A percentile compares a stretch with the other conserved stretches of the same genome.
These are phyloP conservation scores for Angomonas ambiguus DNA, from an alignment of 208 protist genomes.

Conservation along the genomic window DNA sequence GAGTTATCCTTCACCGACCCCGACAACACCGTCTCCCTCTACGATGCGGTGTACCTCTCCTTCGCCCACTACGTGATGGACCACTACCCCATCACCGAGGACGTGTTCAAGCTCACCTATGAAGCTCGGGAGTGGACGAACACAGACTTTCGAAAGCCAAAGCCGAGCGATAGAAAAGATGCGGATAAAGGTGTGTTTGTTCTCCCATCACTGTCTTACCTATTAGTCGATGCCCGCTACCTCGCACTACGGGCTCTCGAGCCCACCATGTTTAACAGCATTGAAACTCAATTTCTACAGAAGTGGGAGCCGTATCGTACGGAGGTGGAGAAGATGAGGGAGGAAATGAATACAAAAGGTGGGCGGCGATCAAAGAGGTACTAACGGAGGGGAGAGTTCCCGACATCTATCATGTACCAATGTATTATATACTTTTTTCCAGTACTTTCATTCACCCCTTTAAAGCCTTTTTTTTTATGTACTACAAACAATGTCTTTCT, in stretches of 20 bases:
- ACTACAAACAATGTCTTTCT: too few relatives aligned
- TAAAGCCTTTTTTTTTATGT: background rate
- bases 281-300: constrained; percentile 68
- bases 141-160: constrained; percentile 18
- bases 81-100: constrained; percentile 42
- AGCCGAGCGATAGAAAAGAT: constrained; percentile 37
- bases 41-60: constrained; percentile 67
- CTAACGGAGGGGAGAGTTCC: background rate
- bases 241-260: constrained; percentile 60
- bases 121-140: constrained; percentile 49
- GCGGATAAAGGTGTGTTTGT: constrained; percentile 54
- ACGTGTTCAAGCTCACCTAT: constrained; percentile 80
- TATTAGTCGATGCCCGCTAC: constrained; percentile 68
- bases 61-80: constrained; percentile 63
- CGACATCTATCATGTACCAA: background rate
- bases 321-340: constrained; percentile 69
- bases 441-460: too few relatives aligned
- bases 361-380: constrained; percentile 60
- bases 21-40: constrained; percentile 14
- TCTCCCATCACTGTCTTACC: constrained; percentile 54
- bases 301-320: constrained; percentile 78
- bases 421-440: too few relatives aligned
- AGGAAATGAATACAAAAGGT: constrained; percentile 57
- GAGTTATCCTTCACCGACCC: background rate
- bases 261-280: constrained; percentile 68